Evolutionary conservation across 257 asterid genomes (phyloP).

Genomic region (Plantago elongata): DNA sequence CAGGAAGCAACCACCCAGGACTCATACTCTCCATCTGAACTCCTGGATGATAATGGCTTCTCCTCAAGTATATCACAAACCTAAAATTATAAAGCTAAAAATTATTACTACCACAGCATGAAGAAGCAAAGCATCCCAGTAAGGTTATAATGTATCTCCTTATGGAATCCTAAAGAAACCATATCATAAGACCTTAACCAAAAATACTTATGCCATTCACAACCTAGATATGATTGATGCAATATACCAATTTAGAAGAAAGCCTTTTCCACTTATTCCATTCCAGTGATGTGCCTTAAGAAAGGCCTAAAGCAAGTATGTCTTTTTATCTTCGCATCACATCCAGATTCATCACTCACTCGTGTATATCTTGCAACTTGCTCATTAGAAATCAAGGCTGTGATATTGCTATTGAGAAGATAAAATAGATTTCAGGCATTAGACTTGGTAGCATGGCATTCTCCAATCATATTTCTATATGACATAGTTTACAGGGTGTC

Average conservation of each 20-base stretch:
- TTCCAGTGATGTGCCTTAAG: not conserved
- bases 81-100: conserved; percentile 35
- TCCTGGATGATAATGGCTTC: conserved; percentile 53
- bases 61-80: conserved; percentile 89
- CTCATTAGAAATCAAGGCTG: no score
- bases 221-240: not conserved
- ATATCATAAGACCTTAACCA: not conserved
- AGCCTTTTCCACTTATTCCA: not conserved
- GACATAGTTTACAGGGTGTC: no score
- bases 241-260: not conserved
- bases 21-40: conserved; percentile 47
- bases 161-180: not conserved
- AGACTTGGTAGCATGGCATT: no score
- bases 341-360: no score
- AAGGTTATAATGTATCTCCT: not conserved
- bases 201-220: not conserved
- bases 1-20: conserved; percentile 79
- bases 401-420: no score
- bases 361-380: no score
- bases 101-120: conserved; percentile 18
- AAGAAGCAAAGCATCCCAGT: conserved; percentile 10
- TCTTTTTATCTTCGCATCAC: no score
- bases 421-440: no score
- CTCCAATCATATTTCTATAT: no score
- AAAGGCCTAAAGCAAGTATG: no score